Evolutionary conservation across 2,329 filamentous ascomycete genomes (phyloP), one percentile per base, ranked within the genome.

Genomic region (Colletotrichum brevisporum): DNA sequence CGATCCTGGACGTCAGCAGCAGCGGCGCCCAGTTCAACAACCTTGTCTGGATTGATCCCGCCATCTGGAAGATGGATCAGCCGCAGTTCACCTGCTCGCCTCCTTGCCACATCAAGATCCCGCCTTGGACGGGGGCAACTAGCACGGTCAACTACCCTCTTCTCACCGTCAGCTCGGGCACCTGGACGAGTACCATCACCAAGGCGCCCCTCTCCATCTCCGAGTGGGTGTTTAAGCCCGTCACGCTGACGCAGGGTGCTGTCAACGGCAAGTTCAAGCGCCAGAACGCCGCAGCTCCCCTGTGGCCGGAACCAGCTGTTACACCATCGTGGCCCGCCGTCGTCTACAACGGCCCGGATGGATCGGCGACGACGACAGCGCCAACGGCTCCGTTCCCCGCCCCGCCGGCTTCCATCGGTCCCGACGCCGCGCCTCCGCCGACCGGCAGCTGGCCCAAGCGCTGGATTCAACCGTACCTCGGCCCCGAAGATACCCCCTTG

Each of bases 121-220:
- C 77, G 4, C 74, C 74, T 0, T 79, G 73, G 72, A 75, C 71
- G 0, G 59, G 72, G 2, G 74, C 75, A 4, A 79, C 75, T 3
- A 75, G 69, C 36, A 75, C 71, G 16, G 71, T 79, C 47, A 71
- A 79, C 63, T 78, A 75, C 66, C 77, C 78, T 1, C 56, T 75
- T 9, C 66, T 79, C 9, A 80, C 78, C 3, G 73, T 78, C 45
- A 78, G 73, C 70, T 3, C 67, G 9, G 77, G 70, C 5, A 69
- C 73, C 9, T 80, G 77, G 78, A 76, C 75, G 6, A 78, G 66
- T 50, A 77, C 74, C 15, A 76, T 80, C 31, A 79, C 76, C 8
- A 36, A 62, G 41, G 24, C 73, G 13, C 76, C 77, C 8, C 16
- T 78, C 6, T 76, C 77, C 27, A 71, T 78, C 13, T 70, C 74